Conservation (phyloP, 2,329 filamentous ascomycete genomes). For the Fusarium foetens region DNA sequence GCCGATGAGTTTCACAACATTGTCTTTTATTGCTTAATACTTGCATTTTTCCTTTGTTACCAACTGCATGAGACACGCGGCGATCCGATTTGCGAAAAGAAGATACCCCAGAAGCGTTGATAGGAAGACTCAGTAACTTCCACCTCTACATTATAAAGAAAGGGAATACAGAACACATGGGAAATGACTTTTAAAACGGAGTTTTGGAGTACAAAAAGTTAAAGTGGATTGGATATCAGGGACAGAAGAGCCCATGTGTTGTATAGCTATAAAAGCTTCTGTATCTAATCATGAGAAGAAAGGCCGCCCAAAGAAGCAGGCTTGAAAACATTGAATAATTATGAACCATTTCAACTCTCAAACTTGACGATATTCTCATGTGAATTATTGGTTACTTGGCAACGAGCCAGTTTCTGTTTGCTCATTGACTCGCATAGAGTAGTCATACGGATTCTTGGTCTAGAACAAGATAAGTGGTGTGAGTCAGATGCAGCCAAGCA, state of each 20-base stretch:
- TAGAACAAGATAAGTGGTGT: background rate
- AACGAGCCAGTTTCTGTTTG: background rate
- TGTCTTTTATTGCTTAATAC: constrained; percentile 21
- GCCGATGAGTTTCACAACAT: background rate
- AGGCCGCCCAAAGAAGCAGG: constrained; percentile 35
- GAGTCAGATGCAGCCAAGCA: constrained; percentile 21
- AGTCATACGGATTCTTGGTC: background rate
- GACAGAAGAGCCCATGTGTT: constrained; percentile 31
- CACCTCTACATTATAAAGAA: constrained; percentile 36
- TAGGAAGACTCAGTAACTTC: constrained; percentile 39
- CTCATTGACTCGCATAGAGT: background rate
- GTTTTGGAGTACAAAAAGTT: constrained; percentile 30
- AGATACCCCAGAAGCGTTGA: constrained; percentile 47
- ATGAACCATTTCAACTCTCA: constrained; percentile 19
- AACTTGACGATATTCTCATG: background rate
- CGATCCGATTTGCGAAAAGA: constrained; percentile 41
- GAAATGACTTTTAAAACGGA: constrained; percentile 30
- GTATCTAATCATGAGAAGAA: constrained; percentile 28
- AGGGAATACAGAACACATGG: constrained; percentile 43
- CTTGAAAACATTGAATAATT: constrained; percentile 23
- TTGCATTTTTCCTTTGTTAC: constrained; percentile 30
- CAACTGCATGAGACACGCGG: constrained; percentile 42
- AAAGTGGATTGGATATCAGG: constrained; percentile 17
- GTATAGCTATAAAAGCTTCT: constrained; percentile 32
- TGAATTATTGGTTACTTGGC: constrained; percentile 13